Evolutionary conservation across 1,284 basidiomycete species (phyloP), one percentile per base, ranked within the genome.

Genomic region (Pseudozyma sp.): DNA sequence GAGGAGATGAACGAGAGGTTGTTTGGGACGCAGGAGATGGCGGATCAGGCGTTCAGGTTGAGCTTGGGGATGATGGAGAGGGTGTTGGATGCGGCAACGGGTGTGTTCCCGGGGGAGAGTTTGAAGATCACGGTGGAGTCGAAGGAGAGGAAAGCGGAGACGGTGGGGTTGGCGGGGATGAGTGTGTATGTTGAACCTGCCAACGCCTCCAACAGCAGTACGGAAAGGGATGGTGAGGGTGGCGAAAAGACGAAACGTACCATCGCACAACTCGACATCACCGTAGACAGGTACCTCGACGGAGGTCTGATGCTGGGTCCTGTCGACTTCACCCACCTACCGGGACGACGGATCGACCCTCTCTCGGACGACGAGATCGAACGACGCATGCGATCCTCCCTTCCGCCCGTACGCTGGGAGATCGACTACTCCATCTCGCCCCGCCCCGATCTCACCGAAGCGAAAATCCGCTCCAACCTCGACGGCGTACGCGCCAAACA

Each of bases 1-100:
- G 87, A 89, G 58, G 94, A 97, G 82, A 94, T 99, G 90, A 95
- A 98, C 77, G 85, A 88, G 52, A 87, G 90, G 11, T 84, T 98
- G 0, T 97, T 92, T 79, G 93, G 93, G 1, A 86, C 85, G 9
- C 79, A 84, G 6, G 86, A 87, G 19, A 86, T 89, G 54, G 94
- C 93, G 3, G 87, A 91, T 34, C 88, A 89, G 57, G 89, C 93
- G 1, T 99, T 97, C 86, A 87, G 88, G 56, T 90, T 92, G 75
- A 92, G 90, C 63, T 86, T 97, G 4, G 86, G 86, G 4, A 73
- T 97, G 16, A 86, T 97, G 68, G 94, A 98, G 84, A 85, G 85
- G 7, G 84, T 95, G 5, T 84, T 91, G 31, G 87, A 89, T 7
- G 88, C 91, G 59, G 88, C 92, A 4, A 86, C 88, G 0, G 78